Evolutionary conservation across 2,329 filamentous ascomycete species (phyloP).

Genomic region (Aspergillus clavatus): DNA sequence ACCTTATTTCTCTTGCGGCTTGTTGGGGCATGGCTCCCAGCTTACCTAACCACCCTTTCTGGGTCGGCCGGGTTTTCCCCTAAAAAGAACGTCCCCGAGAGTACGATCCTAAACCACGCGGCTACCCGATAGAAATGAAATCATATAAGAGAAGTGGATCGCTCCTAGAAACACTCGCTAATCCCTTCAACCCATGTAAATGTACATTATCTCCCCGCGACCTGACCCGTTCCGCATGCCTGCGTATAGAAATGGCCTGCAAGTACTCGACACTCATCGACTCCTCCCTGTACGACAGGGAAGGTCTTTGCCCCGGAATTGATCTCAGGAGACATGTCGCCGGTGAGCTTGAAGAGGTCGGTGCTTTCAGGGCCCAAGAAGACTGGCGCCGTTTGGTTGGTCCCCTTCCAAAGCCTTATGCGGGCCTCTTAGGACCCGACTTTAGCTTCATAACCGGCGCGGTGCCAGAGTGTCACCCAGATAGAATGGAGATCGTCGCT

Average conservation of each 20-base stretch:
- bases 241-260: constrained; percentile 18
- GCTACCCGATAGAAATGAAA: neutral
- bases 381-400: constrained; percentile 34
- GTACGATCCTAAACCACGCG: neutral
- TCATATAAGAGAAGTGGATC: neutral
- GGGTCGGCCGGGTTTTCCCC: neutral
- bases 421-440: constrained; percentile 24
- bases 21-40: neutral
- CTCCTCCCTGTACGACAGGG: constrained; percentile 21
- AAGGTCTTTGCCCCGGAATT: constrained; percentile 26
- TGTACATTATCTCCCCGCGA: neutral
- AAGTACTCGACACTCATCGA: constrained; percentile 26
- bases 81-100: neutral
- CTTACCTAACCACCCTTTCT: neutral
- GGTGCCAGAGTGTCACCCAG: constrained; percentile 37
- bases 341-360: constrained; percentile 24
- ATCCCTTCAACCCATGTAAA: neutral
- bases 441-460: constrained; percentile 29
- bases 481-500: constrained; percentile 36
- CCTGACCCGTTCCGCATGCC: neutral
- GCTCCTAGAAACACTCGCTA: neutral
- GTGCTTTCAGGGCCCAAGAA: constrained; percentile 29
- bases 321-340: constrained; percentile 21
- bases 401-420: constrained; percentile 22
- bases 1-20: neutral